Percentiles rank a stretch among this genome's conserved stretches.
These are phyloP conservation scores for Actinomucor elegans DNA, from an alignment of 371 early-diverging fungal genomes.

Conservation along the genomic window DNA sequence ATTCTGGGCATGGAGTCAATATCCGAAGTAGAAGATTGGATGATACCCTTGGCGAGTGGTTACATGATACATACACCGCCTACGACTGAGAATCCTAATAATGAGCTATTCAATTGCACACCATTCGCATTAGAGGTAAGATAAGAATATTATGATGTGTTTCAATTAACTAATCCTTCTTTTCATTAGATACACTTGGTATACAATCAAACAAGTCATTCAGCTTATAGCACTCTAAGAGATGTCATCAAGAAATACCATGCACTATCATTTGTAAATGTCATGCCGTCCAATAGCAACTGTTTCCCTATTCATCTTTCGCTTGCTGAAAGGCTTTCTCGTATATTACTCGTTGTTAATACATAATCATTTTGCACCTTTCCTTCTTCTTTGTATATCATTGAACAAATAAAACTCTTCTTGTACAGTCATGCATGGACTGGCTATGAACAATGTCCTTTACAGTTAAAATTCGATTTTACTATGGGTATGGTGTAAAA, in stretches of 20 bases:
- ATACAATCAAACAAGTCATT: constrained; percentile 45
- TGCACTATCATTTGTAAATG: constrained; percentile 53
- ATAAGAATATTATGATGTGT: neutral
- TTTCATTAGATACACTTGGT: constrained; percentile 36
- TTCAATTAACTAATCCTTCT: neutral
- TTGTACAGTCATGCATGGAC: too few species aligned
- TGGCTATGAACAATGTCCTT: too few species aligned
- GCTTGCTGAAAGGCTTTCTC: constrained; percentile 52
- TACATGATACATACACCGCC: constrained; percentile 51
- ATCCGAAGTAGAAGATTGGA: constrained; percentile 42
- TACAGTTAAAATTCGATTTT: too few species aligned
- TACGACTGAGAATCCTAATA: constrained; percentile 38
- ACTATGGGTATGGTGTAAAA: too few species aligned
- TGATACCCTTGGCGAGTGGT: constrained; percentile 61
- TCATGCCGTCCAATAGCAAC: constrained; percentile 50
- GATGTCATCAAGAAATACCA: constrained; percentile 61
- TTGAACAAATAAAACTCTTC: too few species aligned
- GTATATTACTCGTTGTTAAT: constrained; percentile 35
- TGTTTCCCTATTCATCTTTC: constrained; percentile 57
- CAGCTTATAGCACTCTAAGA: constrained; percentile 45
- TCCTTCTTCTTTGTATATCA: too few species aligned
- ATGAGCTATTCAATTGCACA: constrained; percentile 44
- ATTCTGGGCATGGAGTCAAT: constrained; percentile 18
- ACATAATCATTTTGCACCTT: too few species aligned
- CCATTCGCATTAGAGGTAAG: constrained; percentile 52